A percentile compares a stretch with the other conserved stretches of the same genome.
phyloP scores from a whole-genome alignment of 441 rosid species.

The Populus tomentosa region DNA sequence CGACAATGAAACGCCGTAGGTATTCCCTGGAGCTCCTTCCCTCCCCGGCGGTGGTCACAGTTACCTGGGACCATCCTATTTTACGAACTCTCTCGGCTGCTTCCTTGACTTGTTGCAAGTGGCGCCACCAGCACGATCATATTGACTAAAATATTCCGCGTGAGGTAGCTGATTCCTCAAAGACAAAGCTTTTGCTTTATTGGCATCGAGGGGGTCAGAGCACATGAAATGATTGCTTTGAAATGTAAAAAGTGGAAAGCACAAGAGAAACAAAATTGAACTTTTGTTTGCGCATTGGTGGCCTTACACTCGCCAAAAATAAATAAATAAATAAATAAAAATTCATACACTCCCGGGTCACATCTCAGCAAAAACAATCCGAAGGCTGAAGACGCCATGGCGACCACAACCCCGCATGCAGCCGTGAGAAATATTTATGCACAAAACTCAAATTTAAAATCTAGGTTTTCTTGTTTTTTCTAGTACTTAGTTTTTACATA shows the following conservation, averaged over 20 bases:
- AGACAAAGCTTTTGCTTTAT: background rate
- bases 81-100: background rate
- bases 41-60: background rate
- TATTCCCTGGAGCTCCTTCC: background rate
- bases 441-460: no score
- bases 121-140: background rate
- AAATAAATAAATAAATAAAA: no score
- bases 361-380: background rate
- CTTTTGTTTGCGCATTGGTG: background rate
- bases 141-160: background rate
- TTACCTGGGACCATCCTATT: background rate
- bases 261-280: background rate
- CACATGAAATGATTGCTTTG: no score
- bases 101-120: no score
- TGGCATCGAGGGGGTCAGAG: background rate
- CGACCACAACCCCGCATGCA: background rate
- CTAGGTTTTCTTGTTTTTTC: no score
- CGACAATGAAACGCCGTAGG: background rate
- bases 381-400: no score
- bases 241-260: background rate
- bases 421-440: background rate
- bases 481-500: accelerated
- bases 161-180: background rate
- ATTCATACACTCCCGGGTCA: background rate
- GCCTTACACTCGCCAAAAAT: background rate